Evolutionary conservation across 495 filamentous ascomycete genomes (phyloP).

Genomic region (Copromyces sp.): DNA sequence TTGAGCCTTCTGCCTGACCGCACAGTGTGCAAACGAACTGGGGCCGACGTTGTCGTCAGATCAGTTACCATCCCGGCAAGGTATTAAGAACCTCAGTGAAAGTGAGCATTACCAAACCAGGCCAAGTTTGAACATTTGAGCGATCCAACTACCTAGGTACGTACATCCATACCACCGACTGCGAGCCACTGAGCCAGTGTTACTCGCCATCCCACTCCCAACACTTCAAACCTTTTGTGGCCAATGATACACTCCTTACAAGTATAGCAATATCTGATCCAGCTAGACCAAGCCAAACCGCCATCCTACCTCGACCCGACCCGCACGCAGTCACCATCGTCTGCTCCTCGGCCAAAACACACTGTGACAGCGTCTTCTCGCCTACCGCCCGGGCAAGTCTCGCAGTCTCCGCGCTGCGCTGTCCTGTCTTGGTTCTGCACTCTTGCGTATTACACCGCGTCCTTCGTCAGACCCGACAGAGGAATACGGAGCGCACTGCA

Average conservation of each 20-base stretch:
- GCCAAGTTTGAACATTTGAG: background rate
- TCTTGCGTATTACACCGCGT: conserved; percentile 5
- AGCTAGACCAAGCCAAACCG: background rate
- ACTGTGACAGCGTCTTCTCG: background rate
- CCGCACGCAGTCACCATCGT: background rate
- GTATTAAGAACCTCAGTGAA: background rate
- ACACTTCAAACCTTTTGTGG: background rate
- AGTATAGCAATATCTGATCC: background rate
- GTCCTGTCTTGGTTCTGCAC: background rate
- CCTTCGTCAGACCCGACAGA: background rate
- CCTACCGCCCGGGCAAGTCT: background rate
- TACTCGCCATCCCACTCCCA: background rate
- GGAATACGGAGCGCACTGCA: background rate
- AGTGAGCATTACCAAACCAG: background rate
- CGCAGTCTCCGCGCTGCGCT: background rate
- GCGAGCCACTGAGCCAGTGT: background rate
- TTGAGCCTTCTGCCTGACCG: background rate
- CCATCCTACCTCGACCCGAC: background rate
- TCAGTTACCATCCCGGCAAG: background rate
- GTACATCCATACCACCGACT: background rate
- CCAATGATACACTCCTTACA: background rate
- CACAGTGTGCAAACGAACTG: background rate
- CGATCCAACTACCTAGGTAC: background rate
- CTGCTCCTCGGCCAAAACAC: background rate
- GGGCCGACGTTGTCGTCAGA: background rate